A percentile compares a stretch with the other conserved stretches of the same genome.
These are phyloP conservation scores for Tetrapyrgos nigripes DNA, from an alignment of 1,284 basidiomycete species.

Conservation along the genomic window DNA sequence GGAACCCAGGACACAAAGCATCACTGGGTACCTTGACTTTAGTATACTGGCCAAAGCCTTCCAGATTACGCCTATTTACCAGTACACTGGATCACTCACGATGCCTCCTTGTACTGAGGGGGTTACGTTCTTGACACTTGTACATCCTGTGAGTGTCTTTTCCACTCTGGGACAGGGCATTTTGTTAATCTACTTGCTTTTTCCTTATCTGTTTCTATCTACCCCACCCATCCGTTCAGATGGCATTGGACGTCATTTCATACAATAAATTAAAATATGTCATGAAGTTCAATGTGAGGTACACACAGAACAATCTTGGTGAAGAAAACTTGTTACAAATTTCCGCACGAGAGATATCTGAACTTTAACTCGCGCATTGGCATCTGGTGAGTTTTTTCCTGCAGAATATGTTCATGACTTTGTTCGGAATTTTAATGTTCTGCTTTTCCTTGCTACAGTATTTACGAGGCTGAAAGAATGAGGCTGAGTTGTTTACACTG, in stretches of 20 bases:
- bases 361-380: no score
- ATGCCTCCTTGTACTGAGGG: constrained; percentile 14
- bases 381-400: no score
- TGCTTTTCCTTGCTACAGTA: no score
- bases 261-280: constrained; percentile 11
- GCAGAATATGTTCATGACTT: no score
- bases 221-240: no score
- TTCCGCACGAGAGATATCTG: no score
- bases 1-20: not conserved
- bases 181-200: not conserved
- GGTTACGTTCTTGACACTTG: constrained; percentile 2
- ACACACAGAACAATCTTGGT: not conserved
- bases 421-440: no score
- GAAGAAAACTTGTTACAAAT: not conserved
- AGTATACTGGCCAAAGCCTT: not conserved
- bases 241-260: constrained; percentile 4
- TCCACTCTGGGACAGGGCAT: no score
- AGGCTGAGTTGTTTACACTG: no score
- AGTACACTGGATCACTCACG: constrained; percentile 10
- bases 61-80: not conserved
- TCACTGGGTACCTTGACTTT: constrained; percentile 9
- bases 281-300: constrained; percentile 5
- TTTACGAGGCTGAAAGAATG: no score
- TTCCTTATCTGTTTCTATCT: no score
- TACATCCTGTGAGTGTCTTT: not conserved